Conservation (phyloP, 805 yeast species). For the Brettanomyces naardenensis region DNA sequence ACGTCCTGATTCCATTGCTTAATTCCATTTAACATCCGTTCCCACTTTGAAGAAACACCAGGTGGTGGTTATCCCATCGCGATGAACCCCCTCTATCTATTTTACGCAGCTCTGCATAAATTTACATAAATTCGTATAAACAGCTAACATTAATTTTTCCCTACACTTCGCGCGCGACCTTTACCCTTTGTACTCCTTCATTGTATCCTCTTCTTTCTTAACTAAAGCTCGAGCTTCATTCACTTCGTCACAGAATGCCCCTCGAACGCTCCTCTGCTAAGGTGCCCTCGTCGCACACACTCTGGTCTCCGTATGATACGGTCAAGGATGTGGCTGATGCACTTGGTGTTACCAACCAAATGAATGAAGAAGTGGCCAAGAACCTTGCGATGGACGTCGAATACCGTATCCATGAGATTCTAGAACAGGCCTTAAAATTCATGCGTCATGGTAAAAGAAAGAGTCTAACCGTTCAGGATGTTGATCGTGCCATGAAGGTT, state of each 20-base stretch:
- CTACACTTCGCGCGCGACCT: too few relatives aligned
- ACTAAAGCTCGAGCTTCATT: neutral
- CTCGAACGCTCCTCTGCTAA: conserved; percentile 17
- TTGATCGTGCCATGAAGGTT: conserved; percentile 72
- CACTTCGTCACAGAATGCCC: neutral
- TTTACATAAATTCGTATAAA: too few relatives aligned
- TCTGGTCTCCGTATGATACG: conserved; percentile 97
- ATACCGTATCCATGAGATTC: conserved; percentile 87
- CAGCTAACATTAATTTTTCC: too few relatives aligned
- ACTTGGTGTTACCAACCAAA: conserved; percentile 58
- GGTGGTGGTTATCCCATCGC: too few relatives aligned
- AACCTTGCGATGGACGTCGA: conserved; percentile 99
- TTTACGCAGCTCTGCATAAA: too few relatives aligned
- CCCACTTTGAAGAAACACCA: too few relatives aligned
- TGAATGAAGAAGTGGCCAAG: conserved; percentile 89
- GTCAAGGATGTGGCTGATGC: conserved; percentile 94
- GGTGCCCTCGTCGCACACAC: conserved; percentile 71
- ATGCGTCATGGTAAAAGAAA: conserved; percentile 91
- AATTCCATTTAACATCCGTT: too few relatives aligned
- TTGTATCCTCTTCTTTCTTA: too few relatives aligned
- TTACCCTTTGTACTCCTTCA: too few relatives aligned
- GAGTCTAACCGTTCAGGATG: conserved; percentile 71
- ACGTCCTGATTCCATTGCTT: too few relatives aligned
- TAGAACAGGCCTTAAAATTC: conserved; percentile 93
- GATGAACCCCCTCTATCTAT: too few relatives aligned